Conservation (phyloP, 2,329 filamentous ascomycete species). For the Phialophora chinensis region DNA sequence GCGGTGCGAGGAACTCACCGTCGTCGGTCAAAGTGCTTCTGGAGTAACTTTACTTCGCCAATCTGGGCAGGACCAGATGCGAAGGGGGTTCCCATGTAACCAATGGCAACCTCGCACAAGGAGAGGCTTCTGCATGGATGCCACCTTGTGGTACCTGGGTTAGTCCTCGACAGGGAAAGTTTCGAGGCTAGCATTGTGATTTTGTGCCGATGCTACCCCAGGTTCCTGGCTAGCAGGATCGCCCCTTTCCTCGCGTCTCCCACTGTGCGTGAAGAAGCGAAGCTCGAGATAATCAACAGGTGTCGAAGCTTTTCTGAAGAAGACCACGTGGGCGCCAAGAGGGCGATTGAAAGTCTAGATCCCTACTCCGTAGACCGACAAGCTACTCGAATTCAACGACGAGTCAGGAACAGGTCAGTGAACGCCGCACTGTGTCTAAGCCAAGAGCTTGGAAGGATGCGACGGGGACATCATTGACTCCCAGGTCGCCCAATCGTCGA, state of each 20-base stretch:
- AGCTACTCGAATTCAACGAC: too few relatives aligned
- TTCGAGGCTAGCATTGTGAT: constrained; percentile 1
- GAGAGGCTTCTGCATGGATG: constrained; percentile 3
- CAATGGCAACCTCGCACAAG: constrained; percentile 8
- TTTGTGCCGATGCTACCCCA: constrained; percentile 11
- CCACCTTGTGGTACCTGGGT: constrained; percentile 6
- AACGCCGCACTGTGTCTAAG: not conserved
- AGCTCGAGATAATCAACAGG: not conserved
- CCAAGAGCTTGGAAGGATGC: not conserved
- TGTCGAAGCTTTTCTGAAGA: not conserved
- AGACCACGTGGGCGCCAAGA: not conserved
- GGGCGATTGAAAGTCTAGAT: not conserved
- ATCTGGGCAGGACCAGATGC: constrained; percentile 11
- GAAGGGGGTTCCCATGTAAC: constrained; percentile 1
- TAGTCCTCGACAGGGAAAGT: constrained; percentile 9
- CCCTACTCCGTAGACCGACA: not conserved
- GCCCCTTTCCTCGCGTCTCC: constrained; percentile 13
- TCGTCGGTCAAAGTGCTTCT: not conserved
- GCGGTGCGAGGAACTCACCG: not conserved
- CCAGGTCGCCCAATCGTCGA: too few relatives aligned
- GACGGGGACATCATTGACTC: not conserved
- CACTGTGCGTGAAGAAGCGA: not conserved
- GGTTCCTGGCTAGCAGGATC: constrained; percentile 11
- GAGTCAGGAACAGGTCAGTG: not conserved
- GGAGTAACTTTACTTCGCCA: constrained; percentile 11